Conservation (phyloP, 306 rosid genomes). For the Leucaena leucocephala region DNA sequence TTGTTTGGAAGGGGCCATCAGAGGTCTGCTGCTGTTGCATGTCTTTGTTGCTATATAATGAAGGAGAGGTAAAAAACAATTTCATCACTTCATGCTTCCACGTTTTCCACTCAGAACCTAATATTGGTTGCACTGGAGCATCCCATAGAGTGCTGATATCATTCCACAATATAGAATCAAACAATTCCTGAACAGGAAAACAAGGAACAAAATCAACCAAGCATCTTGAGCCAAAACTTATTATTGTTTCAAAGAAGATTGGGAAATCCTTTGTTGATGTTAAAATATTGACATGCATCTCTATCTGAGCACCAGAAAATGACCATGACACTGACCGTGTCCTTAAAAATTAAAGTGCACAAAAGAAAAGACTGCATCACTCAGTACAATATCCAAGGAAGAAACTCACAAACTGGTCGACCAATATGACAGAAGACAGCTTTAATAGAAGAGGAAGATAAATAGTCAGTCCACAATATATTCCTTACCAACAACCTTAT, state of each 20-base stretch:
- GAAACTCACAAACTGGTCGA: slow-evolving; percentile 3
- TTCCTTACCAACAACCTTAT: neutral
- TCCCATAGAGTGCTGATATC: slow-evolving; percentile 73
- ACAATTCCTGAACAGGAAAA: slow-evolving; percentile 72
- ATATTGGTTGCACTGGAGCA: slow-evolving; percentile 56
- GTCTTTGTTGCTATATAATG: slow-evolving; percentile 52
- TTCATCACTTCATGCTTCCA: slow-evolving; percentile 95
- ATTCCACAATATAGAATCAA: slow-evolving; percentile 80
- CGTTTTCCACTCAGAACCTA: slow-evolving; percentile 95
- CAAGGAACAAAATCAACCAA: slow-evolving; percentile 39
- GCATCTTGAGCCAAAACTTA: slow-evolving; percentile 17
- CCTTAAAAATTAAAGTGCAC: slow-evolving; percentile 6
- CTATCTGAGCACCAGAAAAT: slow-evolving; percentile 28
- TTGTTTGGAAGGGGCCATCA: slow-evolving; percentile 57
- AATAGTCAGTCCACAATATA: neutral
- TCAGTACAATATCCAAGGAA: slow-evolving; percentile 24
- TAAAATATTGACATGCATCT: slow-evolving; percentile 23
- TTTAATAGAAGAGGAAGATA: slow-evolving; percentile 14
- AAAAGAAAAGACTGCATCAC: neutral
- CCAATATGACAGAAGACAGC: slow-evolving; percentile 22
- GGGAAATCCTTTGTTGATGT: slow-evolving; percentile 22
- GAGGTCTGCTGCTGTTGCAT: slow-evolving; percentile 51
- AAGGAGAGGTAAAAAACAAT: slow-evolving; percentile 73
- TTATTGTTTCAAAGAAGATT: slow-evolving; percentile 21
- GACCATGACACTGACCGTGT: neutral